These are phyloP conservation scores for Nakazawaea wyomingensis DNA, from an alignment of 805 yeast genomes.

Conservation along the genomic window DNA sequence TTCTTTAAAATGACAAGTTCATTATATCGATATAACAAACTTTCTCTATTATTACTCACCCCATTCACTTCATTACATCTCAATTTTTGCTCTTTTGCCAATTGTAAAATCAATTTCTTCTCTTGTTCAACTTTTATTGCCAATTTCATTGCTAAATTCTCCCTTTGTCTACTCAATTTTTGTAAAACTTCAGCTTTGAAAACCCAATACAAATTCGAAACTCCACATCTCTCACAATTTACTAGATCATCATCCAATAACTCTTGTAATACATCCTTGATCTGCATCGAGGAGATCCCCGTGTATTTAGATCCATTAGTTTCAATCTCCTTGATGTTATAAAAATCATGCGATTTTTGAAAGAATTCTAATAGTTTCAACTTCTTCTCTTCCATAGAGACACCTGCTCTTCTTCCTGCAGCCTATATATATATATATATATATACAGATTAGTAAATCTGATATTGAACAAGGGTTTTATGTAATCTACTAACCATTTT, in stretches of 20 bases:
- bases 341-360: constrained; percentile 34
- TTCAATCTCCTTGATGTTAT: constrained; percentile 48
- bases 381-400: constrained; percentile 36
- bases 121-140: too few species aligned
- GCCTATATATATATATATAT: constrained; percentile 3
- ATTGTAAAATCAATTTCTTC: constrained; percentile 14
- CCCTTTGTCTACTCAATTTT: constrained; percentile 12
- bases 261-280: constrained; percentile 42
- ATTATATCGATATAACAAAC: neutral
- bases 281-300: constrained; percentile 49
- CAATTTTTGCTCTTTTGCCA: constrained; percentile 13
- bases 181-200: constrained; percentile 28
- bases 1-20: neutral
- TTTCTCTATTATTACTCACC: neutral
- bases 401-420: constrained; percentile 23
- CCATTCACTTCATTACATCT: neutral
- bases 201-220: constrained; percentile 46
- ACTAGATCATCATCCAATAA: constrained; percentile 46
- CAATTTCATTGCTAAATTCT: constrained; percentile 17
- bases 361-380: constrained; percentile 32
- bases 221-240: constrained; percentile 51
- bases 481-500: too few species aligned
- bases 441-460: neutral
- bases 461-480: too few species aligned
- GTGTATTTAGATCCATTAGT: constrained; percentile 37